Evolutionary conservation across 2,329 filamentous ascomycete genomes (phyloP).

Genomic region (Madurella fahalii): DNA sequence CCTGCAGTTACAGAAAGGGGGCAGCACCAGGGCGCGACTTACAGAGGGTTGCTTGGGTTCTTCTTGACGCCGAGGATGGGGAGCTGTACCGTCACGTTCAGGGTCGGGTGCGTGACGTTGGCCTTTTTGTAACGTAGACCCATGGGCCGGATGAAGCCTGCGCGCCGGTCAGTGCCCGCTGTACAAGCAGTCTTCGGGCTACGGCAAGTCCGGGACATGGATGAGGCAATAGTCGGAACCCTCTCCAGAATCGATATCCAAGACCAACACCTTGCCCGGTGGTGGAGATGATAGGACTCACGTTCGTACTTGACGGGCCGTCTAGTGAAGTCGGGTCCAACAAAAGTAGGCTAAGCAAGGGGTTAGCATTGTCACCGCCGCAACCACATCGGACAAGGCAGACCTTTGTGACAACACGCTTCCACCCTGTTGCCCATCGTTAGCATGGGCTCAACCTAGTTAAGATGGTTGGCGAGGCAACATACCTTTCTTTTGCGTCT

Average conservation of each 20-base stretch:
- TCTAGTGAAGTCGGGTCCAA: conserved; percentile 84
- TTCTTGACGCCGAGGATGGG: conserved; percentile 67
- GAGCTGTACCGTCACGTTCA: conserved; percentile 68
- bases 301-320: conserved; percentile 75
- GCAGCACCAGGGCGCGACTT: neutral
- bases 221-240: neutral
- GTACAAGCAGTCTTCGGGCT: neutral
- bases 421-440: conserved; percentile 39
- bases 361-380: conserved; percentile 4
- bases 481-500: conserved; percentile 71
- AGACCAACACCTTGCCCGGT: conserved; percentile 37
- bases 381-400: neutral
- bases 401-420: conserved; percentile 57
- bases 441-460: conserved; percentile 24
- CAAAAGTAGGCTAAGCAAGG: conserved; percentile 63
- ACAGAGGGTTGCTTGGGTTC: conserved; percentile 68
- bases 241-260: neutral
- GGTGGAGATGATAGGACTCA: conserved; percentile 37
- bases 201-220: neutral
- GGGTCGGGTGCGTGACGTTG: conserved; percentile 50
- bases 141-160: conserved; percentile 69
- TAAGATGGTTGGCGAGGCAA: neutral
- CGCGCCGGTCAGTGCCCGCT: neutral
- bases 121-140: conserved; percentile 77
- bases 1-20: neutral